Conservation (phyloP, 176 grass and related monocot species). For the Aegilops sharonensis region DNA sequence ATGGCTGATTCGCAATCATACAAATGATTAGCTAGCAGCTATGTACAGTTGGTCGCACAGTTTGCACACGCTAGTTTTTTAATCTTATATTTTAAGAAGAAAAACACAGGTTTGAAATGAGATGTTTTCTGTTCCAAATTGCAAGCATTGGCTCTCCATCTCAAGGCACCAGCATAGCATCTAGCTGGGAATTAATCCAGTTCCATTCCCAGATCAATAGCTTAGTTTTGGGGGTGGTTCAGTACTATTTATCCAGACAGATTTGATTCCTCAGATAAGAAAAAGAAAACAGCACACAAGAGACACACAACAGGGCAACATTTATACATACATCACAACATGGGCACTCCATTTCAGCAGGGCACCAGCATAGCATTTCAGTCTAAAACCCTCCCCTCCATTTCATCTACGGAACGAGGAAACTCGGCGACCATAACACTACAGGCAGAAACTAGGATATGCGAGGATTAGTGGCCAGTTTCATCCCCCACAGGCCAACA, state of each 20-base stretch:
- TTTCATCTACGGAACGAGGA: neutral
- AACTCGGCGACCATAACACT: neutral
- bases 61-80: too few relatives aligned
- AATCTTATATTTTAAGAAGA: too few relatives aligned
- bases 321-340: neutral
- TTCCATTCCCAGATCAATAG: too few relatives aligned
- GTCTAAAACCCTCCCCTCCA: neutral
- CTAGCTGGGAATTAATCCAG: too few relatives aligned
- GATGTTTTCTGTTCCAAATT: too few relatives aligned
- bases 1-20: neutral
- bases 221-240: too few relatives aligned
- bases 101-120: too few relatives aligned
- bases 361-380: neutral
- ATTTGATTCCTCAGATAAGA: too few relatives aligned
- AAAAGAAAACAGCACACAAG: neutral
- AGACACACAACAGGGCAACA: neutral
- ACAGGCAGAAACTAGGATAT: neutral
- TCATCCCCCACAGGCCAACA: neutral
- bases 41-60: accelerated
- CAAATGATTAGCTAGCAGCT: too few relatives aligned
- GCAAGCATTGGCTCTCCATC: too few relatives aligned
- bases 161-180: too few relatives aligned
- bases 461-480: neutral
- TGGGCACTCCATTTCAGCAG: neutral
- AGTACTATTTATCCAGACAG: neutral